Evolutionary conservation across 1,284 basidiomycete genomes (phyloP).

Genomic region (Amylostereum areolatum): DNA sequence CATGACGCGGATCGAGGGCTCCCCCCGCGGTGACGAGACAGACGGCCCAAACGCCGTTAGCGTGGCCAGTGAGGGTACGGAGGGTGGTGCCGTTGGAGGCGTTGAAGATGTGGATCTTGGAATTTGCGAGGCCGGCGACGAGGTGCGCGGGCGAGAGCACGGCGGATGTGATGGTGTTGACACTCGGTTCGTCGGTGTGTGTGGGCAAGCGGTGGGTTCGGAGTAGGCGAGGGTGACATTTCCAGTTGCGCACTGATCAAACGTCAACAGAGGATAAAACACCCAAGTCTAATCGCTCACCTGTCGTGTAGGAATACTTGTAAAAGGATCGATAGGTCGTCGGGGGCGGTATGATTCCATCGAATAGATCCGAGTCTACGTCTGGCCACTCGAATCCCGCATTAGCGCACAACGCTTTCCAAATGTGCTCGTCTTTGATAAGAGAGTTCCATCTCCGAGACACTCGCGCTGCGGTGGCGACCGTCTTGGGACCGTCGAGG

Average conservation of each 20-base stretch:
- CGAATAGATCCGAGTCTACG: conserved; percentile 8
- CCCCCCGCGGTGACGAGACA: conserved; percentile 52
- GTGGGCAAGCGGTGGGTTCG: not conserved
- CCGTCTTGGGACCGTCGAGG: conserved; percentile 76
- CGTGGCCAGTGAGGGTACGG: conserved; percentile 81
- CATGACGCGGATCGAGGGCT: conserved; percentile 7
- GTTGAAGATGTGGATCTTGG: conserved; percentile 85
- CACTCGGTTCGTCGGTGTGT: not conserved
- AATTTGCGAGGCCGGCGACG: conserved; percentile 59
- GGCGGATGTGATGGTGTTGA: not conserved
- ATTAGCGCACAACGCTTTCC: conserved; percentile 74
- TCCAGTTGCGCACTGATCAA: not conserved
- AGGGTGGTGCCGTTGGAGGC: conserved; percentile 74
- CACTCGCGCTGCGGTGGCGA: conserved; percentile 71
- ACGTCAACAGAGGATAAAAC: not conserved
- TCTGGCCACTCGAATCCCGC: conserved; percentile 41
- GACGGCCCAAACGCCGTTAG: conserved; percentile 89
- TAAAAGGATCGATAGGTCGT: conserved; percentile 72
- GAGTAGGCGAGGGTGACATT: not conserved
- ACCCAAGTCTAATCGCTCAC: conserved; percentile 33
- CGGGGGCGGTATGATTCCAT: conserved; percentile 13
- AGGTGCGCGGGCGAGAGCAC: not conserved
- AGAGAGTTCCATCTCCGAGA: conserved; percentile 75
- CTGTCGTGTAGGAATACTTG: conserved; percentile 70
- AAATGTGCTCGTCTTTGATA: conserved; percentile 78